phyloP scores from a whole-genome alignment of 441 rosid genomes.

The Erodium texanum region DNA sequence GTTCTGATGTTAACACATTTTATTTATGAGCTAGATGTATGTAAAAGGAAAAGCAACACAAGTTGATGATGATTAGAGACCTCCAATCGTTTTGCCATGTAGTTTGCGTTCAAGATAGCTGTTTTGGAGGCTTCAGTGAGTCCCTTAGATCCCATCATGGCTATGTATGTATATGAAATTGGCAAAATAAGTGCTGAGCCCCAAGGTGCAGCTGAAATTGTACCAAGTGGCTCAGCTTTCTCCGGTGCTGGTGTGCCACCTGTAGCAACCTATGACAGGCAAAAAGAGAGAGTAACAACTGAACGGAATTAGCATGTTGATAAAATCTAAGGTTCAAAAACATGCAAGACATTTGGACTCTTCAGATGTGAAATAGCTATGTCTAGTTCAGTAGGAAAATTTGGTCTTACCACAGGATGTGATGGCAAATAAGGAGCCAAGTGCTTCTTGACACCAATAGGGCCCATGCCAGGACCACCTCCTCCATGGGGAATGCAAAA shows the following conservation, averaged over 20 bases:
- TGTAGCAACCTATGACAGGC: slow-evolving; percentile 66
- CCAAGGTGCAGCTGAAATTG: slow-evolving; percentile 97
- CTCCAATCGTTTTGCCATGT: slow-evolving; percentile 99
- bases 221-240: slow-evolving; percentile 55
- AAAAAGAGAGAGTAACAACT: too few relatives aligned
- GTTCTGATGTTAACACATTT: too few relatives aligned
- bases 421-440: slow-evolving; percentile 92
- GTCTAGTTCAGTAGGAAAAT: too few relatives aligned
- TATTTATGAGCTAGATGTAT: too few relatives aligned
- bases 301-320: too few relatives aligned
- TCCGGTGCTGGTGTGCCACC: slow-evolving; percentile 87
- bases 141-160: slow-evolving; percentile 98
- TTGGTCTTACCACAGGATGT: slow-evolving; percentile 95
- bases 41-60: too few relatives aligned
- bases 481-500: slow-evolving; percentile 98
- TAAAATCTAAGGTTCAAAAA: too few relatives aligned
- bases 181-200: slow-evolving; percentile 97
- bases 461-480: slow-evolving; percentile 99
- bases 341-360: too few relatives aligned
- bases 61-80: too few relatives aligned
- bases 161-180: slow-evolving; percentile 81
- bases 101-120: slow-evolving; percentile 90
- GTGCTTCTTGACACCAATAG: slow-evolving; percentile 92
- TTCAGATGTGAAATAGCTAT: too few relatives aligned
- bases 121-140: slow-evolving; percentile 89